Percentiles rank a stretch among this genome's conserved stretches.
phyloP scores from a whole-genome alignment of 108 stramenopile species.

The Skeletonema costatum region DNA sequence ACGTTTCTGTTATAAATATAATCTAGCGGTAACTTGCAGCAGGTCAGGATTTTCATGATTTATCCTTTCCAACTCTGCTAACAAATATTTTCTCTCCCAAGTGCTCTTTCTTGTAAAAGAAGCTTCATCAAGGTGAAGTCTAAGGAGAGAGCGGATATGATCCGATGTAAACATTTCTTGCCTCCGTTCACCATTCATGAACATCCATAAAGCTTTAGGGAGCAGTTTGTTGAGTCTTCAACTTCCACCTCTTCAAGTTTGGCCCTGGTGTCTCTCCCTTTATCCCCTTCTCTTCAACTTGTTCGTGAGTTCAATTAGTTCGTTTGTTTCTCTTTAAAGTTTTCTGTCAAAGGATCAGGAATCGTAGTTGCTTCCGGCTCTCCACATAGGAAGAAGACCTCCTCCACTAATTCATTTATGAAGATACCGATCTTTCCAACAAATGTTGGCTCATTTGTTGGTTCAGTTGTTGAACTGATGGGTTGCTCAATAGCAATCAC shows the following conservation, averaged over 20 bases:
- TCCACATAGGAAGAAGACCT: no score
- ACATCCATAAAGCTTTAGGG: conserved; percentile 9
- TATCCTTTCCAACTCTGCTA: conserved; percentile 9
- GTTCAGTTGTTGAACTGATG: no score
- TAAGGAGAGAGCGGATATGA: conserved; percentile 12
- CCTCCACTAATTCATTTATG: no score
- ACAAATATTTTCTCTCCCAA: not conserved
- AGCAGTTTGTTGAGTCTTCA: conserved; percentile 1
- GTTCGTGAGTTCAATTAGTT: not conserved
- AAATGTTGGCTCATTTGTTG: no score
- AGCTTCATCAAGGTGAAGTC: not conserved
- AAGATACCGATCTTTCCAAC: no score
- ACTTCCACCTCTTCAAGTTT: not conserved
- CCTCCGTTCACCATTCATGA: conserved; percentile 3
- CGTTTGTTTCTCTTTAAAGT: not conserved
- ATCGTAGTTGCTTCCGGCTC: no score
- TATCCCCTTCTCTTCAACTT: not conserved
- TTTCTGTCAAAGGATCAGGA: no score
- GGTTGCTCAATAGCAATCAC: no score
- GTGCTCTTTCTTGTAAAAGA: not conserved
- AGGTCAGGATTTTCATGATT: not conserved
- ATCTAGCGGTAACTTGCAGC: not conserved
- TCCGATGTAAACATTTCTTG: conserved; percentile 6
- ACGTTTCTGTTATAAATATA: no score
- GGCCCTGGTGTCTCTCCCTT: not conserved